A percentile compares a stretch with the other conserved stretches of the same genome.
These are phyloP conservation scores for Trichosanthes cucumerina DNA, from an alignment of 306 rosid genomes.

Conservation along the genomic window DNA sequence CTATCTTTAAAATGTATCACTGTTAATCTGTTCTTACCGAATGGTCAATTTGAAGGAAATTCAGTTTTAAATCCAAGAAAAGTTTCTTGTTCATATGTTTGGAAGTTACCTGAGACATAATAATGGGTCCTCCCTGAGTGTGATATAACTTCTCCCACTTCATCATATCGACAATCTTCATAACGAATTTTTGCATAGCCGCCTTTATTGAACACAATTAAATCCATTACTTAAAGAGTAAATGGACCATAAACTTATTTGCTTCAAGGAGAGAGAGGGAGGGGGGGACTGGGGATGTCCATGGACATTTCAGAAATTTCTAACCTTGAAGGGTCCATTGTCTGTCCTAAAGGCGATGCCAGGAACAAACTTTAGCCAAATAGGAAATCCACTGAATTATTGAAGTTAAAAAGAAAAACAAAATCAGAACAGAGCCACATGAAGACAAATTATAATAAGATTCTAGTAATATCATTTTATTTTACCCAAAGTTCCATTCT, in stretches of 20 bases:
- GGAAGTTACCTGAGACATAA: conserved; percentile 61
- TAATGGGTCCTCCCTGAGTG: conserved; percentile 89
- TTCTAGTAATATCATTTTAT: background rate
- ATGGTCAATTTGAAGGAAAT: background rate
- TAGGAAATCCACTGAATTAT: conserved; percentile 77
- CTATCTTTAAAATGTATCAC: background rate
- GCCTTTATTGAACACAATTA: conserved; percentile 28
- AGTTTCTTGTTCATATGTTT: background rate
- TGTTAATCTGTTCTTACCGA: background rate
- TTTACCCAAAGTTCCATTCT: conserved; percentile 97
- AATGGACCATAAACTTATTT: background rate
- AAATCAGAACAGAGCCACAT: background rate
- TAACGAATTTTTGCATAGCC: conserved; percentile 76
- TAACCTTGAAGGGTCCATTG: conserved; percentile 82
- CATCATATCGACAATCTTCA: conserved; percentile 66
- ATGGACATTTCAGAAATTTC: background rate
- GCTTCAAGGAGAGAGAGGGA: background rate
- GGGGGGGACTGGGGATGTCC: background rate
- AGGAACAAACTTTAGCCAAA: conserved; percentile 85
- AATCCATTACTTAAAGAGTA: background rate
- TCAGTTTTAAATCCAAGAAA: conserved; percentile 11
- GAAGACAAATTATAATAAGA: background rate
- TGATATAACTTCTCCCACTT: conserved; percentile 69
- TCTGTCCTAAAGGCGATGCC: conserved; percentile 82
- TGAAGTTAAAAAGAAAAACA: background rate